Base-by-base conservation (phyloP, 352 stramenopile genomes). In the Saprolegnia parasitica region DNA sequence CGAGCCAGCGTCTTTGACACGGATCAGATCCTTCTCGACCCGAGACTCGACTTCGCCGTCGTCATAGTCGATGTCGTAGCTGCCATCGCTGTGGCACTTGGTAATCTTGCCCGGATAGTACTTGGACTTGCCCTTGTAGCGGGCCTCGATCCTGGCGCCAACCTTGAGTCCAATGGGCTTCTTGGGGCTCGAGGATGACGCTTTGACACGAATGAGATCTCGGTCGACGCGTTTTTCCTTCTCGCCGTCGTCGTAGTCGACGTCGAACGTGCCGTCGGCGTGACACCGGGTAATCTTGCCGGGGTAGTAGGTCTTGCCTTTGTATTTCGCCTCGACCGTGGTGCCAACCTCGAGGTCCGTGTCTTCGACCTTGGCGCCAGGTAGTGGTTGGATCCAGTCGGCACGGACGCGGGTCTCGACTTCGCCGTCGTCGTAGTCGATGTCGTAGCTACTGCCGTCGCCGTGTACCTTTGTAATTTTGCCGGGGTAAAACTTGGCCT, bases 71-170 rank as follows among this genome's bases (percentile, higher is more conserved):
- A 81, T 57, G 65, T 80, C 74, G 46, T 74, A 81, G 29, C 71
- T 76, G 29, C 76, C 76, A 65, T 84, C 78, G 39, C 71, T 42
- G 11, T 52, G 60, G 9, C 78, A 78, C 5, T 75, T 64, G 5
- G 75, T 73, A 39, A 97, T 91, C 9, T 73, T 79, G 1, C 91
- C 88, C 18, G 78, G 78, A 20, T 92, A 97, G 75, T 81, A 95
- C 39, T 76, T 86, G 13, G 73, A 74, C 58, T 77, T 74, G 37
- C 83, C 87, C 9, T 86, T 77, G 65, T 89, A 92, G 8, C 61
- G 75, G 10, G 84, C 87, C 61, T 95, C 78, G 6, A 95, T 72
- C 13, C 72, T 80, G 45, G 84, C 79, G 23, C 80, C 80, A 45
- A 74, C 68, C 39, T 71, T 77, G 23, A 86, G 81, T 24, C 70